phyloP scores from a whole-genome alignment of 371 early-diverging fungal species.

The Mortierella sp. region DNA sequence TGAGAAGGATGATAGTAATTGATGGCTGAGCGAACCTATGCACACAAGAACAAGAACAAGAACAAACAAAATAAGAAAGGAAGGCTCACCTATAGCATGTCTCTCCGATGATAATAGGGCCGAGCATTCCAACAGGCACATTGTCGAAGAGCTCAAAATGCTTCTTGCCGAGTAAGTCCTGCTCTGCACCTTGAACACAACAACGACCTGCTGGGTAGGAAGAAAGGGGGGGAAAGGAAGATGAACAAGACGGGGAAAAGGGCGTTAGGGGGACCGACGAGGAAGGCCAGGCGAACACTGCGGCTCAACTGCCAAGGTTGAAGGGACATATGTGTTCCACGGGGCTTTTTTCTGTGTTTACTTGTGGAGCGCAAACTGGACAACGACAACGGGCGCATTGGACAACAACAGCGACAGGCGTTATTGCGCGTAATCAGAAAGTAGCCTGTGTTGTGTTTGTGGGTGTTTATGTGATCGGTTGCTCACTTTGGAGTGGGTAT shows the following conservation, averaged over 20 bases:
- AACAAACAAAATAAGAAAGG: background rate
- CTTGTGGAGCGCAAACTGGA: background rate
- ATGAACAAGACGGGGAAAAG: background rate
- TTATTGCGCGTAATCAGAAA: background rate
- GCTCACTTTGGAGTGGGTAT: constrained; percentile 15
- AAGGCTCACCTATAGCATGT: constrained; percentile 4
- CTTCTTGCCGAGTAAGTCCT: constrained; percentile 51
- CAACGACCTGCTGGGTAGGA: background rate
- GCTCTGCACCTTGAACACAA: background rate
- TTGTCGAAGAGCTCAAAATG: constrained; percentile 50
- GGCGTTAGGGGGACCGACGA: background rate
- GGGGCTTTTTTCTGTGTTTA: background rate
- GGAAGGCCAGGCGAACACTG: background rate
- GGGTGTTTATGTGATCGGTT: background rate
- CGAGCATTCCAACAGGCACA: constrained; percentile 40
- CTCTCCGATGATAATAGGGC: constrained; percentile 28
- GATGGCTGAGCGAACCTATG: constrained; percentile 6
- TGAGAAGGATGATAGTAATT: background rate
- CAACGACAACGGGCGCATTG: background rate
- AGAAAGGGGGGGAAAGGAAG: background rate
- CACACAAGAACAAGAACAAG: background rate
- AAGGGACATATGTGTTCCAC: constrained; percentile 8
- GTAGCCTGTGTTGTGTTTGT: background rate
- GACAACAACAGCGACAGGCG: background rate
- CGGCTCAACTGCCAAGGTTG: background rate